Base-by-base conservation (phyloP, 179 eudicot genomes). In the Spinacia oleracea region DNA sequence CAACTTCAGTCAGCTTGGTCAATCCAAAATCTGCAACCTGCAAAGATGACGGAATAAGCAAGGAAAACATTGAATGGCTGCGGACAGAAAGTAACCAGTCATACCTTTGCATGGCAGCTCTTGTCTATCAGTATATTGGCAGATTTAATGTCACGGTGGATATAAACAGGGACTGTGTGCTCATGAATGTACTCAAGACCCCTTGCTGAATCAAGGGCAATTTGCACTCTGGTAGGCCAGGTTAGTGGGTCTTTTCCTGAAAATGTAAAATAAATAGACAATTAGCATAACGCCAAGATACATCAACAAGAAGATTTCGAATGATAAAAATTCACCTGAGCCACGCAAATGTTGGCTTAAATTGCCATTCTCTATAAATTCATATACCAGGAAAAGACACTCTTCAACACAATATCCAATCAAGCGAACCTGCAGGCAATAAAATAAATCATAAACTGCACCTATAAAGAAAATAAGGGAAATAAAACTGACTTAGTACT, bases 21-120 rank as follows among this genome's bases (percentile, higher is more conserved):
- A 90, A 85, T 77, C 96, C 96, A 82, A 91, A 91, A 86, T 91
- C 96, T 53, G 93, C 96, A 84, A 91, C 92, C 94, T 91, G 82
- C 75, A 79, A 76, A 42, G 46, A 0, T 55, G 43, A 79, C 25
- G 68, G 69, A 23, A 46, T 69, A 72, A 23, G 74, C 78, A 74
- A 67, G 5, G 43, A 25, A 9, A 42, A 73, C 18, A 45, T 55
- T 5, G 18, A 20, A 70, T 27, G 59, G 71, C 68, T 72, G 31
- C 32, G n/a, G 25, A 40, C 43, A 58, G 48, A 66, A 58, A 14
- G 51, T 29, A 43, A 48, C 31, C 18, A 73, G 29, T 51, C 48
- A 69, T 62, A 89, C 95, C 96, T 91, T 91, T 46, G 83, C 93
- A 77, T 79, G 93, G 72, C 79, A 83, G 82, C 77, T 86, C 80